phyloP scores from a whole-genome alignment of 2,329 filamentous ascomycete genomes.

The Fusarium equiseti region DNA sequence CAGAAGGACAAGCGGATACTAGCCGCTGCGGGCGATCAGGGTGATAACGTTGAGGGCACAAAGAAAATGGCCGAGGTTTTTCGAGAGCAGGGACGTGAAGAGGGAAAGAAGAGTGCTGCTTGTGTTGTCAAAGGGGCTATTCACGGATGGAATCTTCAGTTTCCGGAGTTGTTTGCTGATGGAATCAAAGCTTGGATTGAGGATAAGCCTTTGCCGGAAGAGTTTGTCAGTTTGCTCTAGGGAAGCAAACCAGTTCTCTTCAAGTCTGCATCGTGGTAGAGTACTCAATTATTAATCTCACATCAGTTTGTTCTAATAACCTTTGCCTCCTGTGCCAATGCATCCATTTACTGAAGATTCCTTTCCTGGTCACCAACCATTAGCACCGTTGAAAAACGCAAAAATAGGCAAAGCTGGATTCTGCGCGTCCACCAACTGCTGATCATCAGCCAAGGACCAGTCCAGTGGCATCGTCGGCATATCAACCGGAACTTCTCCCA shows the following conservation, averaged over 20 bases:
- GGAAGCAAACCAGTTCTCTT: neutral
- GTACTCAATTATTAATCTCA: neutral
- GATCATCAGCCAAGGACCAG: neutral
- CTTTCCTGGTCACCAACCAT: neutral
- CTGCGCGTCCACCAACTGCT: neutral
- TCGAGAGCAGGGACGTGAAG: rapidly evolving
- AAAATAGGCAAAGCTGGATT: conserved; percentile 16
- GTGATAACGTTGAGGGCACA: conserved; percentile 49
- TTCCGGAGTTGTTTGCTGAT: conserved; percentile 55
- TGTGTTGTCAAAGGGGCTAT: conserved; percentile 2
- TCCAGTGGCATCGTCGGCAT: neutral
- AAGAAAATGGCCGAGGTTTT: conserved; percentile 35
- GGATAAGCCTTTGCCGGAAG: conserved; percentile 43
- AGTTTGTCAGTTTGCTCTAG: conserved; percentile 24
- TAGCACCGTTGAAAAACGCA: conserved; percentile 5
- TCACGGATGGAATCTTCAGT: conserved; percentile 58
- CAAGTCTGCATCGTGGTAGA: neutral
- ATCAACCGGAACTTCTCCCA: neutral
- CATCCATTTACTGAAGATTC: neutral
- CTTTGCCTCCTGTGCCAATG: neutral
- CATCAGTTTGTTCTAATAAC: rapidly evolving
- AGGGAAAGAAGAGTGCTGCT: conserved; percentile 4
- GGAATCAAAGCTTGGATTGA: conserved; percentile 55
- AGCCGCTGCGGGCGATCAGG: conserved; percentile 48
- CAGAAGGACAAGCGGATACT: conserved; percentile 43